A percentile compares a stretch with the other conserved stretches of the same genome.
Conservation (phyloP, 768 basidiomycete genomes). For the Sporobolomyces phaffii region DNA sequence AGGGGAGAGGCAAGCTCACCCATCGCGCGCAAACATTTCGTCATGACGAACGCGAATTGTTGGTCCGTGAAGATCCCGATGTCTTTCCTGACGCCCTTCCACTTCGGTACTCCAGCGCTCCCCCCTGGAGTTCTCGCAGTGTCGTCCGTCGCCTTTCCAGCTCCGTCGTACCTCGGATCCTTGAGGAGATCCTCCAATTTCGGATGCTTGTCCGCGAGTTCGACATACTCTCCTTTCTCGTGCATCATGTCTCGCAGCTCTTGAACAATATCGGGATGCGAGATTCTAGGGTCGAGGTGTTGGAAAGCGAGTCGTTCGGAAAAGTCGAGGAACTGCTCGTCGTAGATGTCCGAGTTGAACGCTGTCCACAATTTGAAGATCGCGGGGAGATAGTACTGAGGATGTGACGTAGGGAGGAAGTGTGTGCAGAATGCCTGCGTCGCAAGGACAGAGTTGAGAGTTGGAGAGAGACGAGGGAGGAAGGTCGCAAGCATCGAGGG, state of each 20-base stretch:
- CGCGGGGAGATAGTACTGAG: slow-evolving; percentile 68
- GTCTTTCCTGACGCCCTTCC: slow-evolving; percentile 61
- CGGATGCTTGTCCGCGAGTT: slow-evolving; percentile 32
- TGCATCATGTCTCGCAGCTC: slow-evolving; percentile 45
- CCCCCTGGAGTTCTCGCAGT: slow-evolving; percentile 54
- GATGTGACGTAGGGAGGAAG: slow-evolving; percentile 77
- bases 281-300: slow-evolving; percentile 70
- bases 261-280: slow-evolving; percentile 63
- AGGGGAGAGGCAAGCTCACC: slow-evolving; percentile 10
- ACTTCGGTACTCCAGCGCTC: slow-evolving; percentile 49
- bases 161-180: slow-evolving; percentile 45
- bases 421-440: slow-evolving; percentile 79
- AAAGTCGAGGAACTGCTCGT: slow-evolving; percentile 82
- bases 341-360: slow-evolving; percentile 79
- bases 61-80: slow-evolving; percentile 77
- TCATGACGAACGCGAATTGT: slow-evolving; percentile 81
- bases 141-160: neutral
- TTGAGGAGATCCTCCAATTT: slow-evolving; percentile 32
- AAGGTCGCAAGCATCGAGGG: slow-evolving; percentile 84
- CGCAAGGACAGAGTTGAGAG: slow-evolving; percentile 63
- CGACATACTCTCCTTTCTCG: slow-evolving; percentile 27
- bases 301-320: slow-evolving; percentile 68
- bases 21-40: slow-evolving; percentile 61
- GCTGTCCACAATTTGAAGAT: slow-evolving; percentile 81
- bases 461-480: slow-evolving; percentile 66